A percentile compares a stretch with the other conserved stretches of the same genome.
Conservation (phyloP, 257 asterid genomes). For the Coffea canephora region DNA sequence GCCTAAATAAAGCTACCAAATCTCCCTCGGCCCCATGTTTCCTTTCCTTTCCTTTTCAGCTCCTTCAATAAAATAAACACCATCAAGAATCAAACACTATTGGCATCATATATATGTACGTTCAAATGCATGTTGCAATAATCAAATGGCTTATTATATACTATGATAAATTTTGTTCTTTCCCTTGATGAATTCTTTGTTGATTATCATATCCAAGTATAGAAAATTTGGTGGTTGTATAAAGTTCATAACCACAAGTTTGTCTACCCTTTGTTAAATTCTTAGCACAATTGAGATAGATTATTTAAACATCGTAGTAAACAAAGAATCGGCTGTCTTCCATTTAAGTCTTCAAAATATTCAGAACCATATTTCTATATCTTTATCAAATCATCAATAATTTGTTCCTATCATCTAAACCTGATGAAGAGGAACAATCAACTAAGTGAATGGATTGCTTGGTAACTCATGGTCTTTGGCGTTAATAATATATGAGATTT, state of each 20-base stretch:
- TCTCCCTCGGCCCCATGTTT: neutral
- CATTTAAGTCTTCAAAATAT: neutral
- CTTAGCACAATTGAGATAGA: neutral
- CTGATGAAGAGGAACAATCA: no score
- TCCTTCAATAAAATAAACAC: neutral
- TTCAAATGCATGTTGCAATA: neutral
- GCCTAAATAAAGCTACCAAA: conserved; percentile 26
- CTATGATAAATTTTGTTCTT: neutral
- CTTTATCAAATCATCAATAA: neutral
- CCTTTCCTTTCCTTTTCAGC: neutral
- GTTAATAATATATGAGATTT: neutral
- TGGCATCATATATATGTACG: neutral
- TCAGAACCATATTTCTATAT: neutral
- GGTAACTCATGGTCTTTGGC: neutral
- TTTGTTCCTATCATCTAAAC: neutral
- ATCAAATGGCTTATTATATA: neutral
- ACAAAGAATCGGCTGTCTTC: neutral
- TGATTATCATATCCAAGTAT: neutral
- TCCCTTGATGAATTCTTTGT: neutral
- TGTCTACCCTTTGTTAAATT: neutral
- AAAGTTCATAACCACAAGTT: neutral
- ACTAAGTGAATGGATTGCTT: neutral
- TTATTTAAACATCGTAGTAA: neutral
- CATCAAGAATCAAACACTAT: neutral
- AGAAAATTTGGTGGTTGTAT: neutral